Evolutionary conservation across 441 rosid genomes (phyloP).

Genomic region (Erodium moschatum): DNA sequence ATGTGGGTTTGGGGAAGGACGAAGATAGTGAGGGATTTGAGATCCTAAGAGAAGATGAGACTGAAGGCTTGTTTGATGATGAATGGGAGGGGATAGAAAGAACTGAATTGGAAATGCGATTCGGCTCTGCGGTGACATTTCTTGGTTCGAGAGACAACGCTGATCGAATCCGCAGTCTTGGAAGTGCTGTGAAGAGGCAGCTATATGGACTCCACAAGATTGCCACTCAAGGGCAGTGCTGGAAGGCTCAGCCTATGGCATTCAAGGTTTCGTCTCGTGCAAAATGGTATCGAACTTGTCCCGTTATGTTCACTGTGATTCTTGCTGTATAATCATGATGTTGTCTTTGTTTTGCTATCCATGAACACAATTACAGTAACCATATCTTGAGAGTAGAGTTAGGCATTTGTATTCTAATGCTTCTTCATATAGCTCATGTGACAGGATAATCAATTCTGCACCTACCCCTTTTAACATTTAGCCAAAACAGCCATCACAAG

Average conservation of each 20-base stretch:
- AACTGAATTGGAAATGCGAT: conserved; percentile 33
- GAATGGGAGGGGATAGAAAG: conserved; percentile 53
- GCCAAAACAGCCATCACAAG: too few species aligned
- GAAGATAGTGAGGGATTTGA: too few species aligned
- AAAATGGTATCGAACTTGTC: conserved; percentile 30
- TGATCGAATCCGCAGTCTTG: conserved; percentile 19
- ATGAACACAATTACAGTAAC: too few species aligned
- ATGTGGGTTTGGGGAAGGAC: too few species aligned
- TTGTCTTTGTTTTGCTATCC: too few species aligned
- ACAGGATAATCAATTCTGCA: too few species aligned
- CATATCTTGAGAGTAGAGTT: too few species aligned
- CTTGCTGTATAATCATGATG: too few species aligned
- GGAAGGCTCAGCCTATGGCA: conserved; percentile 33
- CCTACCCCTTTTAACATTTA: too few species aligned
- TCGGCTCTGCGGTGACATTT: conserved; percentile 32
- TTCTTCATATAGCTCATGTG: too few species aligned
- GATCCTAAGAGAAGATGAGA: conserved; percentile 19
- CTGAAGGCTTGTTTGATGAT: conserved; percentile 14
- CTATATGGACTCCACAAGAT: conserved; percentile 44
- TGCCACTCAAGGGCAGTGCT: conserved; percentile 45
- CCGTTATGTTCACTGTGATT: neutral
- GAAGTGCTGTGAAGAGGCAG: conserved; percentile 23
- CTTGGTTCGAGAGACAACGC: conserved; percentile 25
- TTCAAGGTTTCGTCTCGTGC: conserved; percentile 42
- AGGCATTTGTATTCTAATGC: too few species aligned